Conservation (phyloP, 2,329 filamentous ascomycete genomes). For the Aspergillus hiratsukae region DNA sequence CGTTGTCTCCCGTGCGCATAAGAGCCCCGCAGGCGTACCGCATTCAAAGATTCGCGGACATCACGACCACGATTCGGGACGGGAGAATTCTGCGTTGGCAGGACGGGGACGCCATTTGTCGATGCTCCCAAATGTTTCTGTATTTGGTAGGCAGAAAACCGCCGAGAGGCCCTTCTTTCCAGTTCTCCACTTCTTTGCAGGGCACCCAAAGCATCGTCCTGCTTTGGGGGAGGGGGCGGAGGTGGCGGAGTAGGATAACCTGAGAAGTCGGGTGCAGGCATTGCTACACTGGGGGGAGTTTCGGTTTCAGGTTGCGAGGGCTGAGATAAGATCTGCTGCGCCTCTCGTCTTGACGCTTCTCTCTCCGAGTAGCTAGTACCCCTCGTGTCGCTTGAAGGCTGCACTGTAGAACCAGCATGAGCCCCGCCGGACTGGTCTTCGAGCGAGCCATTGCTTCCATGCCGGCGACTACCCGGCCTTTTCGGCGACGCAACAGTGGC, state of each 20-base stretch:
- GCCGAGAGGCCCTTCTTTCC: conserved; percentile 82
- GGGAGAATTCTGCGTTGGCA: conserved; percentile 56
- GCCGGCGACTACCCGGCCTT: conserved; percentile 29
- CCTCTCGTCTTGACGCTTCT: conserved; percentile 37
- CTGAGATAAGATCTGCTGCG: conserved; percentile 42
- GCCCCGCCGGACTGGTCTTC: conserved; percentile 29
- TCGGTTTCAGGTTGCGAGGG: conserved; percentile 67
- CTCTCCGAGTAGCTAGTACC: conserved; percentile 33
- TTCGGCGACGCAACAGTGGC: conserved; percentile 29
- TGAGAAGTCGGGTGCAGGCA: conserved; percentile 22
- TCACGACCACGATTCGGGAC: conserved; percentile 71
- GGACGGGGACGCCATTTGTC: conserved; percentile 76
- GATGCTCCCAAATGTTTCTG: conserved; percentile 84
- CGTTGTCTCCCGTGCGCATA: conserved; percentile 49
- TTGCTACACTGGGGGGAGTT: conserved; percentile 25
- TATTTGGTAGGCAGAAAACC: conserved; percentile 96
- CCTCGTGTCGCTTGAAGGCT: conserved; percentile 19
- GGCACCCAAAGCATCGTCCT: conserved; percentile 85
- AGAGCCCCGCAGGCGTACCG: conserved; percentile 58
- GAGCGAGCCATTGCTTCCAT: conserved; percentile 36
- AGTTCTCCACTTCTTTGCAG: conserved; percentile 88
- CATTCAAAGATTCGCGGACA: conserved; percentile 76
- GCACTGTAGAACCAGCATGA: conserved; percentile 26
- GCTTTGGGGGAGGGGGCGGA: conserved; percentile 73
- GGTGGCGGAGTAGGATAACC: conserved; percentile 66